Evolutionary conservation across 768 basidiomycete species (phyloP), one percentile per base, ranked within the genome.

Genomic region (Boletellus emodensis): DNA sequence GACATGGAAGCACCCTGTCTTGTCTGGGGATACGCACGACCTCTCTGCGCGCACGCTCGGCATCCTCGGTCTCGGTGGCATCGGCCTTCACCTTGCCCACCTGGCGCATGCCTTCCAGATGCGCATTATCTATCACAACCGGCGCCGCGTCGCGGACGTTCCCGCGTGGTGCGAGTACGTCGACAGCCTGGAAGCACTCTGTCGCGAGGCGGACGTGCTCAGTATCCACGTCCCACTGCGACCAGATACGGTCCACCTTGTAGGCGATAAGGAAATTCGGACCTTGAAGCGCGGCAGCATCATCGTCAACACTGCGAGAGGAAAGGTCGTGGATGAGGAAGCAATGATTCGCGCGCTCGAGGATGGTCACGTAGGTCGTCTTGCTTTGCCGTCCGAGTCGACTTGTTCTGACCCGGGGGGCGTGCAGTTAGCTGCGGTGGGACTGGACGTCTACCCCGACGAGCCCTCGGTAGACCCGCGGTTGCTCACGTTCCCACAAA

Each of bases 281-380:
- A 73, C 76, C 57, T 73, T 95, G 74, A 94, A 88, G 72, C 81
- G 78, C 39, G 87, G 88, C 5, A 77, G 82, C 3, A 77, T 91
- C 46, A 78, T 94, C 60, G 79, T 94, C 53, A 94, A 94, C 67
- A 94, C 91, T 3, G 90, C 92, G 18, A 72, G 94, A n/a, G 94
- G 94, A 11, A 94, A 87, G 61, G 82, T 95, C 22, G 78, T 96
- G 32, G 89, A 95, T 55, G 91, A 95, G 68, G 82, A 79, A 6
- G 94, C 90, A 4, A 74, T 97, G 73, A 87, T 95, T 53, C 77
- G 77, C 26, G 92, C 92, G 20, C 68, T 97, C 45, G 84, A 91
- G 61, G 85, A 86, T 57, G 91, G 91, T 11, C 90, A 95, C 68
- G 92, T 94, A 64, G 63, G 90, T 74, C 9, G 10, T 38, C 36